A percentile compares a stretch with the other conserved stretches of the same genome.
These are phyloP conservation scores for Pelargonium citronellum DNA, from an alignment of 441 rosid genomes.

Conservation along the genomic window DNA sequence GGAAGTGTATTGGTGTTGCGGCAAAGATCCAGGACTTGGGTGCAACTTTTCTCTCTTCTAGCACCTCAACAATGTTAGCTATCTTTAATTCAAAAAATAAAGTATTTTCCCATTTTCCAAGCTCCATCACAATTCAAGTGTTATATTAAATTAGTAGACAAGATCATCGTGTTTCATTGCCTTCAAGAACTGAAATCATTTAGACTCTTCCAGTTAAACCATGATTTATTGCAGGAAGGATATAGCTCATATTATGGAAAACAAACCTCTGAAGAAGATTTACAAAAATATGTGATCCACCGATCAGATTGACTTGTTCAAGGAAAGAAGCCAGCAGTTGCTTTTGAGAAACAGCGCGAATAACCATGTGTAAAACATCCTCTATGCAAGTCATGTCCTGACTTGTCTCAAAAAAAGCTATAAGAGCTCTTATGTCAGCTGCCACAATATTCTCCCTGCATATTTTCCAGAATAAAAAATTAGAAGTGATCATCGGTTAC, in stretches of 20 bases:
- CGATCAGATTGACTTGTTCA: conserved; percentile 78
- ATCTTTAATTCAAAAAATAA: neutral
- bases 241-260: conserved; percentile 17
- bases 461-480: conserved; percentile 19
- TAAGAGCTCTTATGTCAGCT: conserved; percentile 68
- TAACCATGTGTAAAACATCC: conserved; percentile 90
- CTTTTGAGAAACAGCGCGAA: conserved; percentile 82
- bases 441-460: conserved; percentile 73
- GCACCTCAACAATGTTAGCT: neutral
- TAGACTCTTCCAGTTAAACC: conserved; percentile 1
- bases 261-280: conserved; percentile 86
- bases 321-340: conserved; percentile 68
- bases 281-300: conserved; percentile 87
- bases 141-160: neutral
- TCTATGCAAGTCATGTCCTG: conserved; percentile 91
- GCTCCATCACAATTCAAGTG: neutral
- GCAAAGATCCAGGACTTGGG: conserved; percentile 1
- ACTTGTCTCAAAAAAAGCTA: conserved; percentile 84
- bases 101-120: neutral
- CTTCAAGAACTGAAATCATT: neutral
- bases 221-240: conserved; percentile 2
- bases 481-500: conserved; percentile 13
- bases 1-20: neutral
- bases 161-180: neutral
- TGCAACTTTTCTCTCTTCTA: neutral